phyloP scores from a whole-genome alignment of 139 green algal species.

The Chlamydomonas incerta region DNA sequence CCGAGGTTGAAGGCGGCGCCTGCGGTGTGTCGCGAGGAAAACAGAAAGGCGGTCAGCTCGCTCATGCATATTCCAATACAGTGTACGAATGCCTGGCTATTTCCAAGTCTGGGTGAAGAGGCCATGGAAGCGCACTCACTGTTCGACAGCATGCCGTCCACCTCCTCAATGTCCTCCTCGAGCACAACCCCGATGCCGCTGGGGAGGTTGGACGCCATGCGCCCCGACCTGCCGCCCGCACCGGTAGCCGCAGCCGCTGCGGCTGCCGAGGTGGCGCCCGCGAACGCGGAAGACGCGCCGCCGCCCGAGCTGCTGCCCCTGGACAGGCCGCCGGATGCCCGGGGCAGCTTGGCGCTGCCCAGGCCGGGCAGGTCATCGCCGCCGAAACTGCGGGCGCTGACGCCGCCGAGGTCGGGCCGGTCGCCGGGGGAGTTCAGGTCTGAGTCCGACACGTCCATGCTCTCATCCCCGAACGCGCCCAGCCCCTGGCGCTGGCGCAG shows the following conservation, averaged over 20 bases:
- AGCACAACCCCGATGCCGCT: conserved; percentile 23
- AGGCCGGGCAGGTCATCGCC: conserved; percentile 10
- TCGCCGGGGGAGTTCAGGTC: not conserved
- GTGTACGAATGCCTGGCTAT: too few species aligned
- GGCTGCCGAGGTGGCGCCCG: not conserved
- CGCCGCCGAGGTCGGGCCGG: not conserved
- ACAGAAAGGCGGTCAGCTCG: too few species aligned
- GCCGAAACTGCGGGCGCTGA: not conserved
- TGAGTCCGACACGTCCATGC: conserved; percentile 31
- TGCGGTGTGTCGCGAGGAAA: too few species aligned
- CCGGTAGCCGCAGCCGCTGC: not conserved
- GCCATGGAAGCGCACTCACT: not conserved
- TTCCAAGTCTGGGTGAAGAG: too few species aligned
- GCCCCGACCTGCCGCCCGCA: too few species aligned
- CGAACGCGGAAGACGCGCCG: not conserved
- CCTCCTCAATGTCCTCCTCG: conserved; percentile 45
- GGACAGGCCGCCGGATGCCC: too few species aligned
- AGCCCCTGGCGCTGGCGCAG: not conserved
- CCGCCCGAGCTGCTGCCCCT: too few species aligned
- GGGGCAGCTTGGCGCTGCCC: not conserved
- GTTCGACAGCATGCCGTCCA: conserved; percentile 28
- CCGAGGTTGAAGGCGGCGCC: conserved; percentile 11
- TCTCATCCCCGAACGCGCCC: conserved; percentile 25
- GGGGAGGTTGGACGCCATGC: not conserved
- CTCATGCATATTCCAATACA: too few species aligned